phyloP scores from a whole-genome alignment of 2,329 filamentous ascomycete genomes.

The Thielaviopsis punctulata region DNA sequence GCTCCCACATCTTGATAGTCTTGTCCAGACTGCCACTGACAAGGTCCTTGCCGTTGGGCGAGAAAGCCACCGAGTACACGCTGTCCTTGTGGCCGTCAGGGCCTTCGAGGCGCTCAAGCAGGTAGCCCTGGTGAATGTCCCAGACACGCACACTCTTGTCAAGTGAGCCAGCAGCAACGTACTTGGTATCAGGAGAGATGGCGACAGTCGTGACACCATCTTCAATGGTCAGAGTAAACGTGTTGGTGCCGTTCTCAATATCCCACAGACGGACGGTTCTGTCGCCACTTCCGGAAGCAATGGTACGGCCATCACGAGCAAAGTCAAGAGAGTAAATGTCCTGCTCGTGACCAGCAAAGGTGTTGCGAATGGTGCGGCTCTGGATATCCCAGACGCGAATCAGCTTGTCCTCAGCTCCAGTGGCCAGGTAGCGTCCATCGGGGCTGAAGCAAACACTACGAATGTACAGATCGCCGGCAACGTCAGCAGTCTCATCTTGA shows the following conservation, averaged over 20 bases:
- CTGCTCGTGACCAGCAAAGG: conserved; percentile 93
- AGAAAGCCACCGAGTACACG: conserved; percentile 92
- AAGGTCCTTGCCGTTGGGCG: conserved; percentile 78
- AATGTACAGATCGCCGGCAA: conserved; percentile 88
- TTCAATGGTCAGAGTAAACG: conserved; percentile 78
- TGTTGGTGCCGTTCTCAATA: conserved; percentile 66
- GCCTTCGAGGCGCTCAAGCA: conserved; percentile 83
- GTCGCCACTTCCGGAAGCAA: conserved; percentile 89
- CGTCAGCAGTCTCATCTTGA: conserved; percentile 74
- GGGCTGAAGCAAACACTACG: conserved; percentile 97
- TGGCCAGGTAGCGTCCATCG: conserved; percentile 83
- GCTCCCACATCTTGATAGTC: conserved; percentile 99
- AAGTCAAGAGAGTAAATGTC: conserved; percentile 97
- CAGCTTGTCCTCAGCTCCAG: conserved; percentile 92
- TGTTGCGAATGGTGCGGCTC: conserved; percentile 67
- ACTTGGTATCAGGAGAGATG: conserved; percentile 88
- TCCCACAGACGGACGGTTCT: conserved; percentile 93
- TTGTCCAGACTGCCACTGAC: conserved; percentile 92
- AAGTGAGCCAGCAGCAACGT: conserved; percentile 82
- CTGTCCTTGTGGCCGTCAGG: conserved; percentile 91
- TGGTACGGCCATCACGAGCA: conserved; percentile 78
- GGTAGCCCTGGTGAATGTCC: conserved; percentile 73
- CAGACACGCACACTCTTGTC: conserved; percentile 97
- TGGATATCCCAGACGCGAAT: conserved; percentile 96
- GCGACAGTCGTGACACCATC: conserved; percentile 96